Conservation (phyloP, 2,329 filamentous ascomycete species). For the Onygenales sp. region DNA sequence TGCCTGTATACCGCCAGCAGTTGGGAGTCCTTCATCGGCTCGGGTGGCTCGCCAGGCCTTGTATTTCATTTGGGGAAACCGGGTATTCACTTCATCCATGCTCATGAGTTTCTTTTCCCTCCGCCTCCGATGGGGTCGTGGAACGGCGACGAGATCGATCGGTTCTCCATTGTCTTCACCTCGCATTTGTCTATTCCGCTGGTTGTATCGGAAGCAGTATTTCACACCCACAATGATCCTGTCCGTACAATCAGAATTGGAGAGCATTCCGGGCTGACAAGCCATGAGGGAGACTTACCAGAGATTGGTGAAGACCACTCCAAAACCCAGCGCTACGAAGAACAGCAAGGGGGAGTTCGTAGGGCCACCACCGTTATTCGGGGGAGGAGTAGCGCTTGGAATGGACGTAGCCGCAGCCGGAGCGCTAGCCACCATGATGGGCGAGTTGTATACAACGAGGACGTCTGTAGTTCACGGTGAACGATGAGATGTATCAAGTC, state of each 20-base stretch:
- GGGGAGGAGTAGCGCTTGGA: not conserved
- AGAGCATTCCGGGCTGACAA: not conserved
- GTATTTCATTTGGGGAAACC: slow-evolving; percentile 93
- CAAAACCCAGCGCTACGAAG: slow-evolving; percentile 92
- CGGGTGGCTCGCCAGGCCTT: slow-evolving; percentile 84
- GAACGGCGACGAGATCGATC: slow-evolving; percentile 79
- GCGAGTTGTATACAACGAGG: not conserved
- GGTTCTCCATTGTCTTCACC: slow-evolving; percentile 73
- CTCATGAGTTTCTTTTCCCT: slow-evolving; percentile 98
- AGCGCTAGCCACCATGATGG: not conserved
- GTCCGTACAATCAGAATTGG: slow-evolving; percentile 7
- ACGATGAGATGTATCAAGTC: not conserved
- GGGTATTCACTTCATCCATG: slow-evolving; percentile 97
- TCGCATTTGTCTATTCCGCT: slow-evolving; percentile 73
- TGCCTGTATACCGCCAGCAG: slow-evolving; percentile 71
- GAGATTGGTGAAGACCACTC: slow-evolving; percentile 96
- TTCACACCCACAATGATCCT: slow-evolving; percentile 99
- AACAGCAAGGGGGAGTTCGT: slow-evolving; percentile 73
- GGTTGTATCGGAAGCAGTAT: slow-evolving; percentile 98
- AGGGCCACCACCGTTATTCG: slow-evolving; percentile 30
- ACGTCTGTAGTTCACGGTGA: not conserved
- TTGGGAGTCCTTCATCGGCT: slow-evolving; percentile 72
- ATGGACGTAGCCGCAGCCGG: not conserved
- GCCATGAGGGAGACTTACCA: slow-evolving; percentile 56
- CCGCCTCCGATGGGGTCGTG: slow-evolving; percentile 71